Percentiles rank a stretch among this genome's conserved stretches.
phyloP scores from a whole-genome alignment of 306 rosid species.

The Echinosophora koreensis region DNA sequence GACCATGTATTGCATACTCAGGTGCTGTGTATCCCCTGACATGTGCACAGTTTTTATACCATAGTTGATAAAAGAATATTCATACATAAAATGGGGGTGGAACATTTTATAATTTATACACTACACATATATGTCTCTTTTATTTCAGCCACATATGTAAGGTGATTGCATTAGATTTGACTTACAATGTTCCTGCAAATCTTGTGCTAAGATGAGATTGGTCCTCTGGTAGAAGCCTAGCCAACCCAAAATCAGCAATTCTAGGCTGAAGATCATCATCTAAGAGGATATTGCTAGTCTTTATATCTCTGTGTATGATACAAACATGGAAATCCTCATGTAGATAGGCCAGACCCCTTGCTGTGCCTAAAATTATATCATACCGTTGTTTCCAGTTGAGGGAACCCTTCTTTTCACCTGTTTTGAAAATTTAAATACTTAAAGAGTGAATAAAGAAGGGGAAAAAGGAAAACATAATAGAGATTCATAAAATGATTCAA shows the following conservation, averaged over 20 bases:
- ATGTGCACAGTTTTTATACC: not conserved
- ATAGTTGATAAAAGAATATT: not conserved
- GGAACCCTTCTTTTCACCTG: constrained; percentile 60
- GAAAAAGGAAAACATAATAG: not conserved
- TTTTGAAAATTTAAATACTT: not conserved
- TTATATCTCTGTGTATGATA: constrained; percentile 83
- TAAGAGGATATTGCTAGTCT: constrained; percentile 69
- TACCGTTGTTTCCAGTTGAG: constrained; percentile 69
- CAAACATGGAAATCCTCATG: constrained; percentile 80
- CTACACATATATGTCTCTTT: not conserved
- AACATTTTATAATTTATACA: not conserved
- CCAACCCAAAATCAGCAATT: constrained; percentile 83
- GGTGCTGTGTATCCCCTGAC: constrained; percentile 79
- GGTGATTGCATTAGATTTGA: constrained; percentile 1
- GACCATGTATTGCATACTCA: constrained; percentile 81
- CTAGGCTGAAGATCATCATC: constrained; percentile 69
- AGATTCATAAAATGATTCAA: not conserved
- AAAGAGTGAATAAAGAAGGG: not conserved
- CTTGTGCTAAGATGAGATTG: constrained; percentile 71
- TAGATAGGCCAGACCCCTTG: constrained; percentile 70
- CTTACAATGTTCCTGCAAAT: constrained; percentile 85
- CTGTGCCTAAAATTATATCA: constrained; percentile 71
- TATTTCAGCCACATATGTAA: not conserved
- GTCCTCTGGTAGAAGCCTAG: constrained; percentile 71
- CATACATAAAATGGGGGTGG: not conserved